Evolutionary conservation across 2,329 filamentous ascomycete genomes (phyloP).

Genomic region (Volutella citrinella): DNA sequence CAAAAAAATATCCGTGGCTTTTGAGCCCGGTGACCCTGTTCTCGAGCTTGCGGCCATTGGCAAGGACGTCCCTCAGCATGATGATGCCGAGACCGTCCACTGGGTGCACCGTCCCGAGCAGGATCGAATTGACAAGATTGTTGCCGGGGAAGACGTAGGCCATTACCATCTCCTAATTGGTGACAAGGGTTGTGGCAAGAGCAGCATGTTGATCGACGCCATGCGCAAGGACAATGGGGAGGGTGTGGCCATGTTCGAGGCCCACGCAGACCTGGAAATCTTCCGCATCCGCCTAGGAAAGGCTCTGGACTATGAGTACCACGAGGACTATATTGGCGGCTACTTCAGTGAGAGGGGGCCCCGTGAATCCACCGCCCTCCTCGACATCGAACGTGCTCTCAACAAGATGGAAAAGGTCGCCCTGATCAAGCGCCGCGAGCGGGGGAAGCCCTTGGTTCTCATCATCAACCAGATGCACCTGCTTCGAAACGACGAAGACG

Average conservation of each 20-base stretch:
- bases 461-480: slow-evolving; percentile 95
- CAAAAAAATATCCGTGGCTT: slow-evolving; percentile 90
- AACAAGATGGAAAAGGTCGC: slow-evolving; percentile 99
- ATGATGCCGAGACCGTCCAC: slow-evolving; percentile 37
- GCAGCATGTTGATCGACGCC: slow-evolving; percentile 89
- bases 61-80: slow-evolving; percentile 50
- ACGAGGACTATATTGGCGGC: slow-evolving; percentile 96
- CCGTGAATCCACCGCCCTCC: slow-evolving; percentile 82
- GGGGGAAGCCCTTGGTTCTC: slow-evolving; percentile 73
- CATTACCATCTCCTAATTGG: slow-evolving; percentile 92
- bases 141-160: slow-evolving; percentile 68
- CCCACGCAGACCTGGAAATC: slow-evolving; percentile 91
- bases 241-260: slow-evolving; percentile 92
- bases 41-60: slow-evolving; percentile 71
- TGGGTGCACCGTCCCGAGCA: slow-evolving; percentile 90
- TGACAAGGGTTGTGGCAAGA: slow-evolving; percentile 96
- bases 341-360: slow-evolving; percentile 94
- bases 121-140: slow-evolving; percentile 73
- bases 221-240: slow-evolving; percentile 92
- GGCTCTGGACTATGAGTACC: slow-evolving; percentile 91
- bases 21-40: slow-evolving; percentile 87
- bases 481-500: slow-evolving; percentile 85
- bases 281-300: slow-evolving; percentile 92
- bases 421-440: slow-evolving; percentile 59
- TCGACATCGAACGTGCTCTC: slow-evolving; percentile 94